A percentile compares a stretch with the other conserved stretches of the same genome.
These are phyloP conservation scores for Verruconis gallopava DNA, from an alignment of 2,329 filamentous ascomycete species.

Conservation along the genomic window DNA sequence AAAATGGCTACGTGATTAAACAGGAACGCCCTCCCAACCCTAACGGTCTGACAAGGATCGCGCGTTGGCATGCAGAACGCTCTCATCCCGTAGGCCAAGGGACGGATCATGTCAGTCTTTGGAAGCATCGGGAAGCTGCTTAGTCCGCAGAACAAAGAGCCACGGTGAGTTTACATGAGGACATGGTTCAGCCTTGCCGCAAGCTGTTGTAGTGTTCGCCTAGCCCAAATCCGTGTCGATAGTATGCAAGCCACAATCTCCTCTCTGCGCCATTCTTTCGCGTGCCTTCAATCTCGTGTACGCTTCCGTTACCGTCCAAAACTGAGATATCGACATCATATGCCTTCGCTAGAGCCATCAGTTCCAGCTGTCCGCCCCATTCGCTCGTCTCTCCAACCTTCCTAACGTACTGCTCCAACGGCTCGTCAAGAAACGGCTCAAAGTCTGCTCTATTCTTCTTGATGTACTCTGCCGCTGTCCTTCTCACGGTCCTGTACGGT, in stretches of 20 bases:
- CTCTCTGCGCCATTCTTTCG: slow-evolving; percentile 31
- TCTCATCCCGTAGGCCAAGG: slow-evolving; percentile 44
- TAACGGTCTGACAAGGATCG: slow-evolving; percentile 30
- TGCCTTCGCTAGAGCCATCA: slow-evolving; percentile 68
- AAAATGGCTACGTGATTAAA: slow-evolving; percentile 36
- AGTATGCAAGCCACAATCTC: slow-evolving; percentile 85
- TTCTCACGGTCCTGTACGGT: slow-evolving; percentile 55
- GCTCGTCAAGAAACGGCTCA: slow-evolving; percentile 73
- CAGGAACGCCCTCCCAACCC: slow-evolving; percentile 34
- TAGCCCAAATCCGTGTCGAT: slow-evolving; percentile 82
- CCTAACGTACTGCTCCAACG: slow-evolving; percentile 55
- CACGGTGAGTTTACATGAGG: neutral
- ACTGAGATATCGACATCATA: slow-evolving; percentile 75
- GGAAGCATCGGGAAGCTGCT: slow-evolving; percentile 22
- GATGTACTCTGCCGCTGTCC: slow-evolving; percentile 68
- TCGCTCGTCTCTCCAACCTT: slow-evolving; percentile 80
- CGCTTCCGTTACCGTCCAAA: slow-evolving; percentile 65
- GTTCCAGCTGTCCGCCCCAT: slow-evolving; percentile 90
- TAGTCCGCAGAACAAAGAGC: neutral
- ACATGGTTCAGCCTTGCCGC: slow-evolving; percentile 12
- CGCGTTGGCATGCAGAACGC: slow-evolving; percentile 41
- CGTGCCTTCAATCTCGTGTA: slow-evolving; percentile 54
- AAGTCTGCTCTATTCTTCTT: slow-evolving; percentile 63
- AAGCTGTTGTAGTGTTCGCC: slow-evolving; percentile 83
- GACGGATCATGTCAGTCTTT: slow-evolving; percentile 37